Percentiles rank a stretch among this genome's conserved stretches.
phyloP scores from a whole-genome alignment of 441 rosid species.

The Adansonia grandidieri region DNA sequence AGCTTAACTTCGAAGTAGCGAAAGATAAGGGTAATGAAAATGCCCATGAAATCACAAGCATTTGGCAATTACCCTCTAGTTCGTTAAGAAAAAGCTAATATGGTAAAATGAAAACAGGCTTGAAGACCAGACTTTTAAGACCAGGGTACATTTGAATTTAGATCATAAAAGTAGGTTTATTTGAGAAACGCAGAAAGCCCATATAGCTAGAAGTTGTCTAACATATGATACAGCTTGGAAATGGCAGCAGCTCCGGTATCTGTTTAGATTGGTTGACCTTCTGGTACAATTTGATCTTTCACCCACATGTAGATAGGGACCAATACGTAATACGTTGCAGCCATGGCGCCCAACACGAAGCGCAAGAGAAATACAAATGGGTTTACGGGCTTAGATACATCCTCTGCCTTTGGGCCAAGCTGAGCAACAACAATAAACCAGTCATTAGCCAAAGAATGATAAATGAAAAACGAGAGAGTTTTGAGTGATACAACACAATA shows the following conservation, averaged over 20 bases:
- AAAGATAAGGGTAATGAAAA: not conserved
- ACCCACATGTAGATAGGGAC: slow-evolving; percentile 93
- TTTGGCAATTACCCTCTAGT: not conserved
- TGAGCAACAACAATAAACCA: slow-evolving; percentile 32
- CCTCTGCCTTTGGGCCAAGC: slow-evolving; percentile 92
- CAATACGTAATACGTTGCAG: slow-evolving; percentile 76
- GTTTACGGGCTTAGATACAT: slow-evolving; percentile 69
- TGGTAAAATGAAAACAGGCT: not conserved
- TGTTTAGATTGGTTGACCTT: slow-evolving; percentile 69
- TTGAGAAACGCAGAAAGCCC: not conserved
- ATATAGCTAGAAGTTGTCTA: not conserved
- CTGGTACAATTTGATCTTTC: slow-evolving; percentile 81
- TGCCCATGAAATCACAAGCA: not conserved
- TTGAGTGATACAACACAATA: not conserved
- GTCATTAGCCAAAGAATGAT: not conserved
- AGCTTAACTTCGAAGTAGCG: not conserved
- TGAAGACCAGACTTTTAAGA: not conserved
- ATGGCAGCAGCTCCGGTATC: not conserved
- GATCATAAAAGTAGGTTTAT: not conserved
- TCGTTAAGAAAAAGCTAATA: not conserved
- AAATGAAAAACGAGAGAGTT: not conserved
- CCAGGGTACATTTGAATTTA: not conserved
- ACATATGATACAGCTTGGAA: not conserved
- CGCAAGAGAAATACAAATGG: slow-evolving; percentile 65
- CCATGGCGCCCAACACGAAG: slow-evolving; percentile 71